Conservation (phyloP, 208 protist genomes). For the Wallacemonas sp. region DNA sequence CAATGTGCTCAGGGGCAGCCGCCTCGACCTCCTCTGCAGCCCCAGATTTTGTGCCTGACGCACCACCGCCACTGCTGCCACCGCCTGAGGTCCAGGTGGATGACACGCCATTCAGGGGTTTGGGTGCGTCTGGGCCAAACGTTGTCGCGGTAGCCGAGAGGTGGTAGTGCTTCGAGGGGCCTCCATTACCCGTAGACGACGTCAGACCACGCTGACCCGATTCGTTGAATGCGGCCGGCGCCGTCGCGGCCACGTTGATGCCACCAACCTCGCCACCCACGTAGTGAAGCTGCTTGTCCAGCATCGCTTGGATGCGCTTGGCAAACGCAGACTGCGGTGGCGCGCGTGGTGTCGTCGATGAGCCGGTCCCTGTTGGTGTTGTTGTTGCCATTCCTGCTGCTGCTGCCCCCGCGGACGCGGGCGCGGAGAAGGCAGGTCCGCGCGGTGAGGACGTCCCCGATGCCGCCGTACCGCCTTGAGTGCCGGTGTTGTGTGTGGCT, state of each 20-base stretch:
- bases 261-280: neutral
- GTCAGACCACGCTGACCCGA: neutral
- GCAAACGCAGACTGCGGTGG: conserved; percentile 38
- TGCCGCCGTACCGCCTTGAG: too few species aligned
- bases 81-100: neutral
- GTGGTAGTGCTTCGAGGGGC: conserved; percentile 3
- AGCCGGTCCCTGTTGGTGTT: too few species aligned
- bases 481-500: too few species aligned
- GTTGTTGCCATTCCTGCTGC: too few species aligned
- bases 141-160: conserved; percentile 9
- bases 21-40: conserved; percentile 2
- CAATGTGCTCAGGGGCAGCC: conserved; percentile 37
- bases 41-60: neutral
- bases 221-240: neutral
- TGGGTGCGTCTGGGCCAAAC: neutral
- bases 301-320: conserved; percentile 52
- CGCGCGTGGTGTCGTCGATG: neutral
- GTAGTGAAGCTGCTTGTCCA: conserved; percentile 29
- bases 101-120: neutral
- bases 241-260: conserved; percentile 11
- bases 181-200: neutral
- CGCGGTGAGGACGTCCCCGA: too few species aligned
- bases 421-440: too few species aligned
- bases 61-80: neutral
- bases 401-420: too few species aligned